phyloP scores from a whole-genome alignment of 768 basidiomycete species.

The Cubamyces lactineus region DNA sequence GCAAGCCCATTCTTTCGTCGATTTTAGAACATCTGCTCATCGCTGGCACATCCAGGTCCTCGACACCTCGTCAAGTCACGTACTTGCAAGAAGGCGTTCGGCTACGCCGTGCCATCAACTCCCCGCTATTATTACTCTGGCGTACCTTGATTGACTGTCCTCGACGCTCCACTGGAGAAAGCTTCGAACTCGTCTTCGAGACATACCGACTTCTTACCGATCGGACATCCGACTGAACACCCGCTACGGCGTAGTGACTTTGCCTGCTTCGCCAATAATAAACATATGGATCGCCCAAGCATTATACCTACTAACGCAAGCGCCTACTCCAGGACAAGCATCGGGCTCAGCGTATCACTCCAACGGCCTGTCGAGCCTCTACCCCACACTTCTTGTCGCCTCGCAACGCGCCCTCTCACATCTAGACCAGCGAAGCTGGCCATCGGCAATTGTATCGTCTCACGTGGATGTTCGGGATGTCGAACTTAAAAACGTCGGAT shows the following conservation, averaged over 20 bases:
- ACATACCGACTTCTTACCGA: conserved; percentile 16
- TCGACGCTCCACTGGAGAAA: background rate
- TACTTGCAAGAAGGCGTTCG: background rate
- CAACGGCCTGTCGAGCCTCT: background rate
- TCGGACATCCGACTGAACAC: conserved; percentile 4
- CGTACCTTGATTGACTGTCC: background rate
- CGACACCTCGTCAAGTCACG: background rate
- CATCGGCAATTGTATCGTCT: background rate
- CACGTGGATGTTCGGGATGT: background rate
- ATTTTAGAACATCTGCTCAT: background rate
- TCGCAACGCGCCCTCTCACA: background rate
- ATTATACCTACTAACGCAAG: background rate
- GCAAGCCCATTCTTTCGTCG: too few species aligned
- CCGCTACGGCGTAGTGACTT: background rate
- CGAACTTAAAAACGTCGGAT: conserved; percentile 21
- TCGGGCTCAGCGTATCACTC: background rate
- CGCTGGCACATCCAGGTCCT: background rate
- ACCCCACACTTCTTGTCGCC: background rate
- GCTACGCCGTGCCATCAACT: background rate
- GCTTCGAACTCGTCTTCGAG: background rate
- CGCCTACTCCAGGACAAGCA: too few species aligned
- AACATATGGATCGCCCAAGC: background rate
- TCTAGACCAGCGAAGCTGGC: background rate
- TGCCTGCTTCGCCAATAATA: background rate
- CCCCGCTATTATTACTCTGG: background rate